These are phyloP conservation scores for Rhodotorula sp. DNA, from an alignment of 1,284 basidiomycete genomes.

Conservation along the genomic window DNA sequence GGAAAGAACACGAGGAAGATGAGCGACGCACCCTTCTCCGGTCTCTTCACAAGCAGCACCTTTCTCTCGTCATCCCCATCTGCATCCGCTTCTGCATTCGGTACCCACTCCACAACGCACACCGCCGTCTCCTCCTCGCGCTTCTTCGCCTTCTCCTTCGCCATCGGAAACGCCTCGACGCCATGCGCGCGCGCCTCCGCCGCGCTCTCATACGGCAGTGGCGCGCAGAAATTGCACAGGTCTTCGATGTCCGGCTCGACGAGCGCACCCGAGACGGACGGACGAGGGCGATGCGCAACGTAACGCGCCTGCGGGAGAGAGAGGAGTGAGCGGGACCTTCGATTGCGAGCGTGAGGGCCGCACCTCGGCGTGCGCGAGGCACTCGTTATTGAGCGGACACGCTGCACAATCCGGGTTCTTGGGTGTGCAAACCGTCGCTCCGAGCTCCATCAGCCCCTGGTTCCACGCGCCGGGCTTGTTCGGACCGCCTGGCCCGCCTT, in stretches of 20 bases:
- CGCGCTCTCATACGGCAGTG: slow-evolving; percentile 55
- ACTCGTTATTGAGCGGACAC: slow-evolving; percentile 72
- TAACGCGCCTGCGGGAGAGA: slow-evolving; percentile 16
- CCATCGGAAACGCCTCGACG: slow-evolving; percentile 84
- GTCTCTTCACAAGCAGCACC: slow-evolving; percentile 77
- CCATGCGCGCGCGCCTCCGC: slow-evolving; percentile 35
- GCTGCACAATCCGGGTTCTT: slow-evolving; percentile 69
- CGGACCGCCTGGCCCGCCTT: slow-evolving; percentile 12
- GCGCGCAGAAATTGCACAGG: slow-evolving; percentile 69
- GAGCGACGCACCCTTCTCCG: slow-evolving; percentile 67
- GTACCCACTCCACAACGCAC: slow-evolving; percentile 75
- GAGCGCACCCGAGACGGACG: not conserved
- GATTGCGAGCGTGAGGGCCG: slow-evolving; percentile 6
- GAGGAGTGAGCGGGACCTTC: not conserved
- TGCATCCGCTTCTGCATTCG: slow-evolving; percentile 44
- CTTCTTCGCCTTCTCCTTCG: slow-evolving; percentile 75
- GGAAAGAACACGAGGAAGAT: not conserved
- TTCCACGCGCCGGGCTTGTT: slow-evolving; percentile 39
- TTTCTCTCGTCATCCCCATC: slow-evolving; percentile 54
- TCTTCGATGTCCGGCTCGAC: slow-evolving; percentile 66
- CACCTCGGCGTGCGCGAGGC: slow-evolving; percentile 63
- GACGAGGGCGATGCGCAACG: not conserved
- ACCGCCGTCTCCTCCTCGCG: slow-evolving; percentile 84
- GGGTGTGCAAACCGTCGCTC: slow-evolving; percentile 86
- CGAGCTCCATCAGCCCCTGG: slow-evolving; percentile 57